Evolutionary conservation across 2,329 filamentous ascomycete genomes (phyloP), one percentile per base, ranked within the genome.

Genomic region (Fusarium compactum): DNA sequence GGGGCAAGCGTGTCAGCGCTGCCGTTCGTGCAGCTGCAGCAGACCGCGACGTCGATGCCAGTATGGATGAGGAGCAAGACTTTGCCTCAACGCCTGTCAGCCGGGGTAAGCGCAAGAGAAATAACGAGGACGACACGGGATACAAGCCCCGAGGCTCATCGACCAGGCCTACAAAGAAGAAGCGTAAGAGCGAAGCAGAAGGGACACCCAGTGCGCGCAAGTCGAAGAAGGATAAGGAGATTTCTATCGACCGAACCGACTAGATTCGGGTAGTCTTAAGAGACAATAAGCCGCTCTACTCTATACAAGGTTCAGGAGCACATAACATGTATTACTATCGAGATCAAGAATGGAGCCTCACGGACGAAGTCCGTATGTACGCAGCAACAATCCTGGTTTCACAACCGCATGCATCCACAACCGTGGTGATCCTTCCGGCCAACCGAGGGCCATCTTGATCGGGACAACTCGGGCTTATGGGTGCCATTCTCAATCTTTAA

Each of bases 101-200:
- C 40, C 72, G 79, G 15, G 75, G 79, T 41, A 86, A 86, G 78
- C 82, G 85, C 63, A 89, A 89, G 83, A 82, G 87, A 29, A 87
- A 89, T 34, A 53, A 46, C 18, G 88, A 90, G 43, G 88, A 90
- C 10, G 88, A 90, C 66, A 78, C 80, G 1, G 87, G 87, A 6
- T 90, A 90, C 75, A 83, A 87, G 62, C 87, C 88, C 5, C 88
- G 89, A 69, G 85, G 85, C 5, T 87, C 87, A 4, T 82, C 82
- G 4, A 84, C 82, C 40, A 81, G 86, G 41, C 85, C 86, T 20
- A 79, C 80, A 1, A 90, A 89, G 81, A 85, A 85, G 78, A 89
- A 88, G 82, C 82, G 86, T 6, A 89, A 87, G 83, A 88, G 86
- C 71, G 85, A 86, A 51, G 80, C 73, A 29, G 81, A 79, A 32